Conservation (phyloP, 2,329 filamentous ascomycete species). For the Myotisia sp. region DNA sequence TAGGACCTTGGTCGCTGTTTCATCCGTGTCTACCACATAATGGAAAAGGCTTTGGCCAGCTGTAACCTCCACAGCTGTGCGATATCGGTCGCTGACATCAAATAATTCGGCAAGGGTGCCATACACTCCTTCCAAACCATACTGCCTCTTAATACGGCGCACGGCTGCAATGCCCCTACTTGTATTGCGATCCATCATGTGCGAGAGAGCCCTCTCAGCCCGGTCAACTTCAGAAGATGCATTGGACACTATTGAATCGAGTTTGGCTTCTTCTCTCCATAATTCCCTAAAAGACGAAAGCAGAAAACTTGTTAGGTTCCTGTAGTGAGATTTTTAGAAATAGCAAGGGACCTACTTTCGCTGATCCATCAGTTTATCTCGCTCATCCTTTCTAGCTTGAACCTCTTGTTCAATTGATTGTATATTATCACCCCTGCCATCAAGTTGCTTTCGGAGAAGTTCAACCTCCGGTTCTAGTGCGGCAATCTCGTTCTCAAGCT, state of each 20-base stretch:
- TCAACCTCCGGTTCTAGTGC: conserved; percentile 59
- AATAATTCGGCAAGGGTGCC: conserved; percentile 90
- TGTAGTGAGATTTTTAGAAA: neutral
- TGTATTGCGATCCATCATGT: conserved; percentile 81
- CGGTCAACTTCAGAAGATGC: conserved; percentile 62
- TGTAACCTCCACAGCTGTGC: conserved; percentile 80
- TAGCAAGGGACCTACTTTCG: conserved; percentile 51
- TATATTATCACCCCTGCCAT: conserved; percentile 63
- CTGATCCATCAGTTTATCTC: conserved; percentile 71
- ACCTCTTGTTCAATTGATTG: conserved; percentile 59
- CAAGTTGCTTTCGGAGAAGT: conserved; percentile 55
- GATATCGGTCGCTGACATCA: conserved; percentile 68
- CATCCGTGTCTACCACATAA: conserved; percentile 84
- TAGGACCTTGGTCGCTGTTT: conserved; percentile 69
- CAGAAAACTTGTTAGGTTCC: conserved; percentile 8
- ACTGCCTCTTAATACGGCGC: conserved; percentile 63
- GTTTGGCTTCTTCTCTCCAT: conserved; percentile 75
- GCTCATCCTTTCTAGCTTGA: conserved; percentile 59
- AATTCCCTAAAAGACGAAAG: conserved; percentile 47
- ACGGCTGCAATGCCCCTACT: conserved; percentile 77
- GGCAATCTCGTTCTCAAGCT: conserved; percentile 56
- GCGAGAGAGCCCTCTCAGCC: conserved; percentile 62
- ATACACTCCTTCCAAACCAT: conserved; percentile 72
- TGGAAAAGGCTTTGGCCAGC: conserved; percentile 89
- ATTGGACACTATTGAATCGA: conserved; percentile 62